These are phyloP conservation scores for Albizia julibrissin DNA, from an alignment of 306 rosid genomes.

Conservation along the genomic window DNA sequence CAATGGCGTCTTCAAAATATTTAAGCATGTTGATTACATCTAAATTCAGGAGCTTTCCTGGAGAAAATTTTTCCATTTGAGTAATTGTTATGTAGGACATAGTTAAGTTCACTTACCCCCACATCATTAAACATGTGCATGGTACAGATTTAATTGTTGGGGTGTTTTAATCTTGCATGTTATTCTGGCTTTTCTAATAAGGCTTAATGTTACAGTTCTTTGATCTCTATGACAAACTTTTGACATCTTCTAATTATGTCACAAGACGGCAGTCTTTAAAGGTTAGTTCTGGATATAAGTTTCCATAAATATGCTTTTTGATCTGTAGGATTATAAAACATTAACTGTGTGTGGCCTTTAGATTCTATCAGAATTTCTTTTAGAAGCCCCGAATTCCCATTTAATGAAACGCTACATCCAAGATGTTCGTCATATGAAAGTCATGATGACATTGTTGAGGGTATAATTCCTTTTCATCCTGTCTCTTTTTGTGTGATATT, in stretches of 20 bases:
- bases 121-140: conserved; percentile 23
- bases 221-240: conserved; percentile 75
- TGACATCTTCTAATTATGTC: conserved; percentile 91
- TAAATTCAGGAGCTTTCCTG: conserved; percentile 29
- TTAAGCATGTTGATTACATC: conserved; percentile 27
- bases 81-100: conserved; percentile 28
- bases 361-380: conserved; percentile 91
- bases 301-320: conserved; percentile 18
- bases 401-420: conserved; percentile 90
- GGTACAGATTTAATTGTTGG: conserved; percentile 29
- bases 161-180: conserved; percentile 26
- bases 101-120: conserved; percentile 27
- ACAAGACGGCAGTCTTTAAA: conserved; percentile 96
- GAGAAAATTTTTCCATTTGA: conserved; percentile 28
- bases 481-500: conserved; percentile 14
- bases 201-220: conserved; percentile 75
- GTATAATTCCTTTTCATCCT: conserved; percentile 46
- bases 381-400: conserved; percentile 84
- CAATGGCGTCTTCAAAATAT: conserved; percentile 30
- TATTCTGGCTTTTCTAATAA: conserved; percentile 41
- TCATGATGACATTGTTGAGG: conserved; percentile 89
- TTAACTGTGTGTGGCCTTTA: conserved; percentile 44
- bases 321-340: conserved; percentile 25
- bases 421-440: conserved; percentile 82
- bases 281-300: conserved; percentile 55